Conservation (phyloP, 129 eudicot genomes). For the Escallonia rubra region DNA sequence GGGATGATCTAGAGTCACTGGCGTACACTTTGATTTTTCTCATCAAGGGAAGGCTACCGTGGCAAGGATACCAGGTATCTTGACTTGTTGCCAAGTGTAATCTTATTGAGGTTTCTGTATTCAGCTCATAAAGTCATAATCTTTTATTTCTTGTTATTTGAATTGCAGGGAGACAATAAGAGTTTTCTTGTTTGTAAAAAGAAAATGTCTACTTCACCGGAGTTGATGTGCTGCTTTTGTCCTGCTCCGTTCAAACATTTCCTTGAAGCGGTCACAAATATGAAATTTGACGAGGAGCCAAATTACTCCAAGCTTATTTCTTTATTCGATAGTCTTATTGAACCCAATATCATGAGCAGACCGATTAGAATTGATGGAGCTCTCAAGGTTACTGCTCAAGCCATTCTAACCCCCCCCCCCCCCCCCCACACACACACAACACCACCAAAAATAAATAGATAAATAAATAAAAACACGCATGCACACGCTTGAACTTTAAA, state of each 20-base stretch:
- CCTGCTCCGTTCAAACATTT: conserved; percentile 89
- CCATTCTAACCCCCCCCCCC: not conserved
- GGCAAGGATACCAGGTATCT: conserved; percentile 99
- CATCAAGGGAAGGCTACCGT: conserved; percentile 91
- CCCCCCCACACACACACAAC: too few species aligned
- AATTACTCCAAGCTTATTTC: conserved; percentile 89
- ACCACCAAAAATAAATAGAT: too few species aligned
- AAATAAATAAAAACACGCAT: too few species aligned
- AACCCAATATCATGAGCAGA: conserved; percentile 76
- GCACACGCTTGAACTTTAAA: too few species aligned
- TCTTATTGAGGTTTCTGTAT: not conserved
- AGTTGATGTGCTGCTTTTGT: conserved; percentile 95
- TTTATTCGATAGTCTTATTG: conserved; percentile 80
- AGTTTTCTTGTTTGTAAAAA: conserved; percentile 95
- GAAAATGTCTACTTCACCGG: conserved; percentile 96
- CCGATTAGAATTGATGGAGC: conserved; percentile 98
- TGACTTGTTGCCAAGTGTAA: not conserved
- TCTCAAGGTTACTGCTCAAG: conserved; percentile 54
- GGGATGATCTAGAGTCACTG: conserved; percentile 99
- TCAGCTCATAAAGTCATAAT: not conserved
- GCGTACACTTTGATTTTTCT: conserved; percentile 95
- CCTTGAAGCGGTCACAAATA: conserved; percentile 89
- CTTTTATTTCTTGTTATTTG: conserved; percentile 3
- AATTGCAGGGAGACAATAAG: conserved; percentile 92
- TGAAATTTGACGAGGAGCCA: conserved; percentile 99